Percentiles rank a stretch among this genome's conserved stretches.
Conservation (phyloP, 2,329 filamentous ascomycete genomes). For the Clarireedia monteithiana region DNA sequence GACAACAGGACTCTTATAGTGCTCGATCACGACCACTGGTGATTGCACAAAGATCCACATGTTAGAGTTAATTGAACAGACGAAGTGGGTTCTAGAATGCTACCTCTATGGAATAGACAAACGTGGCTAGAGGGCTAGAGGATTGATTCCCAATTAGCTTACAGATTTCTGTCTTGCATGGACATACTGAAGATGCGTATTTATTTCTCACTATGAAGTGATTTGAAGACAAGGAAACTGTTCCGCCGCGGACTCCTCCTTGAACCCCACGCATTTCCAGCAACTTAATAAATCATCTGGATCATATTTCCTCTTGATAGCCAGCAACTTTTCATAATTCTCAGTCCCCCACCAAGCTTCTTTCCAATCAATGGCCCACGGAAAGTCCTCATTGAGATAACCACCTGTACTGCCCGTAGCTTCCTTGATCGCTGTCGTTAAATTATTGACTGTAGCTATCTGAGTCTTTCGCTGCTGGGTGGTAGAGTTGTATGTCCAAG, state of each 20-base stretch:
- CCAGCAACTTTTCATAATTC: constrained; percentile 14
- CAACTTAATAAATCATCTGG: constrained; percentile 15
- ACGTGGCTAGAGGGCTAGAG: too few relatives aligned
- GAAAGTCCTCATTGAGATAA: constrained; percentile 16
- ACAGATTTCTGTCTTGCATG: too few relatives aligned
- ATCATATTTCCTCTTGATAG: constrained; percentile 19
- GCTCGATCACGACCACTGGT: too few relatives aligned
- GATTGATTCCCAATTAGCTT: too few relatives aligned
- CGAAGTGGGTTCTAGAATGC: too few relatives aligned
- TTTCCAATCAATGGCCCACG: constrained; percentile 15
- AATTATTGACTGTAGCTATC: background rate
- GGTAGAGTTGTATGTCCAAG: constrained; percentile 10
- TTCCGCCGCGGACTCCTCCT: constrained; percentile 7
- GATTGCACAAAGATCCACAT: too few relatives aligned
- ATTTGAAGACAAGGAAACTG: constrained; percentile 8
- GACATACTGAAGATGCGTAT: too few relatives aligned
- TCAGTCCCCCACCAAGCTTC: constrained; percentile 12
- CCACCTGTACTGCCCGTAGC: constrained; percentile 11
- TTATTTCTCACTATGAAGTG: too few relatives aligned
- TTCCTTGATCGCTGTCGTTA: constrained; percentile 1
- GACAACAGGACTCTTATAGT: too few relatives aligned
- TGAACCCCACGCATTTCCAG: constrained; percentile 18
- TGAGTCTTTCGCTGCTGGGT: background rate
- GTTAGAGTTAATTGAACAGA: too few relatives aligned
- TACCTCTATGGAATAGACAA: too few relatives aligned